These are phyloP conservation scores for Draba incana DNA, from an alignment of 345 rosid genomes.

Conservation along the genomic window DNA sequence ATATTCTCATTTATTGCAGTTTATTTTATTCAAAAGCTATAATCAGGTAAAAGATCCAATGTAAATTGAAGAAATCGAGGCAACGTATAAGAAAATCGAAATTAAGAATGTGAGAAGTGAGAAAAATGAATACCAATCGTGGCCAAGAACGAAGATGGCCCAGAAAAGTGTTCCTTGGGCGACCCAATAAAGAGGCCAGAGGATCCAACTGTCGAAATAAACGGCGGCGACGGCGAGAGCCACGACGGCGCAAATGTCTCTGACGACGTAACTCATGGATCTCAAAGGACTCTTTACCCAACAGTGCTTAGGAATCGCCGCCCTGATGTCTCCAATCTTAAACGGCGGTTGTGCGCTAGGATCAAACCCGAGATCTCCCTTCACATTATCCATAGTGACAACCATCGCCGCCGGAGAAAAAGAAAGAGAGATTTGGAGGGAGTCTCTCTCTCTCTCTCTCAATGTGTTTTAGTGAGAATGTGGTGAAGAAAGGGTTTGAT, in stretches of 20 bases:
- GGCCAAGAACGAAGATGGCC: slow-evolving; percentile 92
- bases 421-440: slow-evolving; percentile 1
- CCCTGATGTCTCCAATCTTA: slow-evolving; percentile 63
- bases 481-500: slow-evolving; percentile 40
- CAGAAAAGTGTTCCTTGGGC: slow-evolving; percentile 84
- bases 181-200: slow-evolving; percentile 75
- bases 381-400: slow-evolving; percentile 22
- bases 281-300: slow-evolving; percentile 74
- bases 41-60: no score
- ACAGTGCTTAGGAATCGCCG: slow-evolving; percentile 77
- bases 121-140: slow-evolving; percentile 61
- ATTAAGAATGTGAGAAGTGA: no score
- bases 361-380: slow-evolving; percentile 47
- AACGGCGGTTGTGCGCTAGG: slow-evolving; percentile 72
- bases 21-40: neutral
- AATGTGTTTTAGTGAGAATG: slow-evolving; percentile 25
- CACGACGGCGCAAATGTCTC: slow-evolving; percentile 57
- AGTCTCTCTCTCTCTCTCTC: slow-evolving; percentile 28
- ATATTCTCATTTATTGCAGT: slow-evolving; percentile 1
- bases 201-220: slow-evolving; percentile 53
- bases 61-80: no score
- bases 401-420: slow-evolving; percentile 30
- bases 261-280: slow-evolving; percentile 69
- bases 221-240: slow-evolving; percentile 54
- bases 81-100: no score